phyloP scores from a whole-genome alignment of 495 filamentous ascomycete species.

The Penicillium odoratum region DNA sequence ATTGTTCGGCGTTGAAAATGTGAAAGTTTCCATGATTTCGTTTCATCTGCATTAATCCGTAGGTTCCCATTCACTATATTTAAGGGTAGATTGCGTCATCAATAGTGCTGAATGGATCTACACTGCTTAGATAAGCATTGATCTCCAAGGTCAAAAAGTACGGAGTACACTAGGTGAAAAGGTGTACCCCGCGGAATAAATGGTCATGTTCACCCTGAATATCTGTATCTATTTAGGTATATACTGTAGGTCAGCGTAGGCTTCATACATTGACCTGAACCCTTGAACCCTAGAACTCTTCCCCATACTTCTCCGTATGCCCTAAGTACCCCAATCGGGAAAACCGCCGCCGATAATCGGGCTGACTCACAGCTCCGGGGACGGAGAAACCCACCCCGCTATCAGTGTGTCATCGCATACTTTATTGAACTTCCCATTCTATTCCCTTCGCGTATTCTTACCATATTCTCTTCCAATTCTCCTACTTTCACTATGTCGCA shows the following conservation, averaged over 20 bases:
- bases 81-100: not conserved
- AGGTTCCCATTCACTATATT: not conserved
- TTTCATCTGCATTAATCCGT: not conserved
- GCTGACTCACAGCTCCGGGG: conserved; percentile 25
- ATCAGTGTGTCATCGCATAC: conserved; percentile 35
- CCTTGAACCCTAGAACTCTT: not conserved
- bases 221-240: too few species aligned
- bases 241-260: not conserved
- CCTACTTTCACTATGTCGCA: conserved; percentile 34
- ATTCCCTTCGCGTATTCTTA: conserved; percentile 7
- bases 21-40: conserved; percentile 9
- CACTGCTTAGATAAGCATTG: not conserved
- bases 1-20: conserved; percentile 8
- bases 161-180: not conserved
- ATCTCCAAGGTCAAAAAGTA: not conserved
- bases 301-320: not conserved
- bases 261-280: not conserved
- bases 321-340: conserved; percentile 6
- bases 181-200: not conserved
- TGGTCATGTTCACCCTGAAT: too few species aligned
- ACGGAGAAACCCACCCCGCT: conserved; percentile 42
- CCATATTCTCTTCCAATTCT: conserved; percentile 7
- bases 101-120: not conserved
- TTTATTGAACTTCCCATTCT: conserved; percentile 10
- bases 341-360: conserved; percentile 3